Evolutionary conservation across 83 land plant genomes (phyloP), one percentile per base, ranked within the genome.

Genomic region (Picea abies): DNA sequence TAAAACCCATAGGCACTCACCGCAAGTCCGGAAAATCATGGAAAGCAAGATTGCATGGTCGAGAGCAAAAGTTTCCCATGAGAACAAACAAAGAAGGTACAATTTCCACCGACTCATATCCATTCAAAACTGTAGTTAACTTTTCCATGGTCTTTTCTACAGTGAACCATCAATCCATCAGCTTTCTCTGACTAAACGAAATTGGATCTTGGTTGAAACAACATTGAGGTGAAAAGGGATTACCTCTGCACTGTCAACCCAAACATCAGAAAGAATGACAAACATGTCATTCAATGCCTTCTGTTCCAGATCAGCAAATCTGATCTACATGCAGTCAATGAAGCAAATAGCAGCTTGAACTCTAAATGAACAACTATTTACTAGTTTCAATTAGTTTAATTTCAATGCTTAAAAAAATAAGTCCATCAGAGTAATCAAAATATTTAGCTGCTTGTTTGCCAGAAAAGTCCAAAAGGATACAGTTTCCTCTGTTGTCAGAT

Each of bases 21-120:
- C 99, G 90, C 20, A 98, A 94, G 81, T 87, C 91, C 39, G 94
- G 86, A 83, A 89, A 94, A 44, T 88, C 87, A 84, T 88, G 82
- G 37, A 91, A 98, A 26, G 99, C 85, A 14, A 98, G 88, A 79
- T 98, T 98, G 85, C 99, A 98, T 6, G 99, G 97, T 41, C 82
- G 93, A 70, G 99, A 96, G 82, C 96, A 98, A 81, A 98, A 98
- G 73, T 98, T 98, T 10, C 99, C 99, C 99, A 98, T 93, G 56
- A 98, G 85, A 62, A 98, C 90, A 86, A 98, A 98, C 63, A 96
- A 84, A 64, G 99, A 94, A 76, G 99, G 99, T 70, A 98, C 99
- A 60, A 96, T 94, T 22, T 98, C 96, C 82, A 90, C 91, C 63
- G 86, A 83, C 78, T 98, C 99, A 85, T 88, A 98, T 62, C 96